These are phyloP conservation scores for Jatropha curcas DNA, from an alignment of 345 rosid genomes.

Conservation along the genomic window DNA sequence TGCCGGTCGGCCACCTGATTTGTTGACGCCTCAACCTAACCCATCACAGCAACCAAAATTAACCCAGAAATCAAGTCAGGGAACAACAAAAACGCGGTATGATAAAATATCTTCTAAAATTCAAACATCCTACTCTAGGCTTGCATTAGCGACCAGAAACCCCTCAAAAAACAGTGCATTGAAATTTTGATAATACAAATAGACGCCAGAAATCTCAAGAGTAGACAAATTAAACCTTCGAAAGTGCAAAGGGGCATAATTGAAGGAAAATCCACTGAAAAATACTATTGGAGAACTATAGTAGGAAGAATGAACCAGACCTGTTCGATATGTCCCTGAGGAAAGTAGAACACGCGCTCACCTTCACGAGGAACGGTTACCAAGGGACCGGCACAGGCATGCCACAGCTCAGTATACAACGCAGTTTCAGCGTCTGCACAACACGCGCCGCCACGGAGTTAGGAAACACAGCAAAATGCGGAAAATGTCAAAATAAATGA, in stretches of 20 bases:
- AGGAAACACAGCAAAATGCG: background rate
- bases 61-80: background rate
- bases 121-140: background rate
- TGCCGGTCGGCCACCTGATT: slow-evolving; percentile 46
- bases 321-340: slow-evolving; percentile 68
- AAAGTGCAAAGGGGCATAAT: background rate
- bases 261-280: background rate
- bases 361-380: slow-evolving; percentile 50
- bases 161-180: background rate
- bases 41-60: background rate
- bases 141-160: background rate
- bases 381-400: slow-evolving; percentile 63
- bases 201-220: background rate
- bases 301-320: slow-evolving; percentile 12
- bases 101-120: background rate
- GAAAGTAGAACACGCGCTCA: slow-evolving; percentile 56
- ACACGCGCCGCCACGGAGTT: slow-evolving; percentile 13
- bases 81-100: background rate
- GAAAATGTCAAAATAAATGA: background rate
- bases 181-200: background rate
- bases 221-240: background rate
- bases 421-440: slow-evolving; percentile 39
- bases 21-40: slow-evolving; percentile 53
- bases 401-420: slow-evolving; percentile 56
- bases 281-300: too few relatives aligned